Evolutionary conservation across 129 eudicot genomes (phyloP).

Genomic region (Dittrichia graveolens): DNA sequence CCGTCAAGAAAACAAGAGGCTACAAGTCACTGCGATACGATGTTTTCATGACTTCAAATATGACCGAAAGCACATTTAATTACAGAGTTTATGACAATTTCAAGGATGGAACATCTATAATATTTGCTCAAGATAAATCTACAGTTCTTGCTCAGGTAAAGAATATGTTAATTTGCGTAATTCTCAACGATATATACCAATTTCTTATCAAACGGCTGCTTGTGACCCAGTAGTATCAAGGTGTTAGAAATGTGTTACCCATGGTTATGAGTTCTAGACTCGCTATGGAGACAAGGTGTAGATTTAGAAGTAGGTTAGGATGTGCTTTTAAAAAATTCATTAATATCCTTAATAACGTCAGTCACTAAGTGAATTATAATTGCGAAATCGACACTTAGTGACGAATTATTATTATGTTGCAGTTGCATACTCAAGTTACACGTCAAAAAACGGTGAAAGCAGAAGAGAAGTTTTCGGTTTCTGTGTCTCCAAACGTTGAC

Average conservation of each 20-base stretch:
- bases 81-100: conserved; percentile 42
- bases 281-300: no score
- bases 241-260: no score
- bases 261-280: no score
- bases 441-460: conserved; percentile 26
- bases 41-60: conserved; percentile 39
- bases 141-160: conserved; percentile 39
- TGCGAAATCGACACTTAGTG: no score
- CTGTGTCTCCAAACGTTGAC: conserved; percentile 41
- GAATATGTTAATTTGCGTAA: background rate
- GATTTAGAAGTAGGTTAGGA: no score
- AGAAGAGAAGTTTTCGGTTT: conserved; percentile 37
- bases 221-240: no score
- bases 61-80: conserved; percentile 45
- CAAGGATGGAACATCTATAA: conserved; percentile 38
- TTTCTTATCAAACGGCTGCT: no score
- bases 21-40: conserved; percentile 34
- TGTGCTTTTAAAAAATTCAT: no score
- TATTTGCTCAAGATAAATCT: conserved; percentile 36
- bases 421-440: conserved; percentile 40
- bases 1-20: conserved; percentile 41
- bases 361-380: no score
- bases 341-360: no score
- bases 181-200: background rate
- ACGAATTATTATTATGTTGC: background rate